Evolutionary conservation across 1,284 basidiomycete genomes (phyloP), one percentile per base, ranked within the genome.

Genomic region (Polyporus tsugae): DNA sequence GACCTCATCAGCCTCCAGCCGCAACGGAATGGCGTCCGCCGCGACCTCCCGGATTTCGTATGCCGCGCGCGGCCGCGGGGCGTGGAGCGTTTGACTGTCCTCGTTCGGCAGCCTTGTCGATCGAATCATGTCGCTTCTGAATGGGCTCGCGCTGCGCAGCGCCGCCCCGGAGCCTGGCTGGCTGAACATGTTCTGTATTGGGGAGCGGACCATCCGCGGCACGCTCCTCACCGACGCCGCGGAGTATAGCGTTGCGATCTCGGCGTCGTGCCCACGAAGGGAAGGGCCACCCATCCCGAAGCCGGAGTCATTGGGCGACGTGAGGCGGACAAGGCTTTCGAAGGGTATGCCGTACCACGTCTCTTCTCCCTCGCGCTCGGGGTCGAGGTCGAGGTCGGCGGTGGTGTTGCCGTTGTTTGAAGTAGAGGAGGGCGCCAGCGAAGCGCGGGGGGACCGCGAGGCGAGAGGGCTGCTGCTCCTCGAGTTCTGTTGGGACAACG

Each of bases 11-110:
- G 97, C 93, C 9, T 78, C 75, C 0, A 77, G 68, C 5, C 87
- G 85, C 11, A 90, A 76, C 2, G 96, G 95, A 0, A 84, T 81
- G 0, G 96, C 96, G 66, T 96, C 94, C 1, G 87, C 86, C 0
- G 93, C 93, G 6, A 96, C 84, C 70, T 98, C 96, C n/a, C 94
- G 86, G 29, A 89, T 87, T 74, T 95, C 91, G 74, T 89, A 95
- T 10, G 87, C 85, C 6, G 85, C 80, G 9, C 87, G 86, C 0
- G 86, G 86, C 17, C 78, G 82, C 62, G 80, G 82, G 22, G 80
- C 72, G 38, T 76, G 77, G 17, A 82, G 75, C 10, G 80, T 74
- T 53, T 83, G 73, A n/a, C 80, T 81, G 33, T 86, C 81, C 59
- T 85, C 85, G 49, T 55, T 66, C 57, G 69, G 46, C 25, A 69